Evolutionary conservation across 495 filamentous ascomycete species (phyloP).

Genomic region (Daldinia childiae): DNA sequence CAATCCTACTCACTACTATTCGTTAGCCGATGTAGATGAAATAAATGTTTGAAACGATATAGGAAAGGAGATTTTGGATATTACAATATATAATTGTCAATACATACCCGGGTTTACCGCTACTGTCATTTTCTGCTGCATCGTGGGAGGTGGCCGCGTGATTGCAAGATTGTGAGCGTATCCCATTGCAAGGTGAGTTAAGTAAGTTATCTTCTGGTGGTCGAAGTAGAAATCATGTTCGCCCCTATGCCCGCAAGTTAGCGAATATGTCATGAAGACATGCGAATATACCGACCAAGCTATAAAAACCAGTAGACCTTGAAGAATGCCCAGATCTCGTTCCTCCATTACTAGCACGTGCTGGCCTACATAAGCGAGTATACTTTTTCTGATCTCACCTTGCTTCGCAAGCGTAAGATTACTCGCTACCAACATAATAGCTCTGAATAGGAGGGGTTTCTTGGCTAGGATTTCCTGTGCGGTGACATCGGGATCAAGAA

Average conservation of each 20-base stretch:
- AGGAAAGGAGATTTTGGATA: neutral
- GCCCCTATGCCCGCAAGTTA: constrained; percentile 27
- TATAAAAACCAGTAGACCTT: constrained; percentile 47
- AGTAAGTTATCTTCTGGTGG: constrained; percentile 37
- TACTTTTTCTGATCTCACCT: constrained; percentile 40
- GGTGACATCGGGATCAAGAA: constrained; percentile 40
- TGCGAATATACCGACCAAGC: constrained; percentile 37
- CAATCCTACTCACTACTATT: neutral
- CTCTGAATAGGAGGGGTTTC: constrained; percentile 46
- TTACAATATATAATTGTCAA: neutral
- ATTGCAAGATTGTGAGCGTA: constrained; percentile 51
- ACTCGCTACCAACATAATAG: constrained; percentile 42
- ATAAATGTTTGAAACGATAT: neutral
- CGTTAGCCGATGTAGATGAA: neutral
- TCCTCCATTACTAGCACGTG: constrained; percentile 46
- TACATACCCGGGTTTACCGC: constrained; percentile 15
- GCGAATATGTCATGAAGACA: neutral
- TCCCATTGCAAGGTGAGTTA: constrained; percentile 47
- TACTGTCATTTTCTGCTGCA: constrained; percentile 37
- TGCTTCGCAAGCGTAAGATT: constrained; percentile 43
- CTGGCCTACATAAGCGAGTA: constrained; percentile 48
- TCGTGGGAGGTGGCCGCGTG: constrained; percentile 32
- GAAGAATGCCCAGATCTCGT: constrained; percentile 45
- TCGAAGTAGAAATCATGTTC: constrained; percentile 44
- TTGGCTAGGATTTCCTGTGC: constrained; percentile 36